These are phyloP conservation scores for Luffa aegyptiaca DNA, from an alignment of 306 rosid genomes.

Conservation along the genomic window DNA sequence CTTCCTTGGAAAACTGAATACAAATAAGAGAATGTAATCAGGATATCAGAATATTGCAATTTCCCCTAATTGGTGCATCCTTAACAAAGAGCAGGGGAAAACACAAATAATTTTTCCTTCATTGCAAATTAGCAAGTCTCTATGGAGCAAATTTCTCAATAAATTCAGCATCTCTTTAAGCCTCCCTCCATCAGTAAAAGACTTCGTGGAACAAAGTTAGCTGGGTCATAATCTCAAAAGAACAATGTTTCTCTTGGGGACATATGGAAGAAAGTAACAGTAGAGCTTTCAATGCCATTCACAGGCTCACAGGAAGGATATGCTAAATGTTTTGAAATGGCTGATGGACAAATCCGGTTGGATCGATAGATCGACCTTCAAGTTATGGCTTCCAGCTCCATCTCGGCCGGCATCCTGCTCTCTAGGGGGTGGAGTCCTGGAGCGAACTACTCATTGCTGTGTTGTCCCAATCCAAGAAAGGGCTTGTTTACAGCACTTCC, in stretches of 20 bases:
- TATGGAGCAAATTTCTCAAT: not conserved
- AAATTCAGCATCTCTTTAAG: not conserved
- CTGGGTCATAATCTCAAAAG: not conserved
- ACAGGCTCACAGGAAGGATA: no score
- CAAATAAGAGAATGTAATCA: not conserved
- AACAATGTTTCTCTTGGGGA: not conserved
- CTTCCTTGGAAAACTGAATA: not conserved
- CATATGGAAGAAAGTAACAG: not conserved
- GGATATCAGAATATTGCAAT: not conserved
- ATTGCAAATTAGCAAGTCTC: not conserved
- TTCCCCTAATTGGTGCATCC: not conserved
- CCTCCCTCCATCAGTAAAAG: not conserved
- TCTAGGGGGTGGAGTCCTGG: no score
- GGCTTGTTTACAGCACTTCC: not conserved
- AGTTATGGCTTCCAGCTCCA: no score
- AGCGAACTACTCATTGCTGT: no score
- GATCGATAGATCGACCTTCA: no score
- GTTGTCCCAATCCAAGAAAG: no score
- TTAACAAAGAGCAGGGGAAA: not conserved
- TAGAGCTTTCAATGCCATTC: not conserved
- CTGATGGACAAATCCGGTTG: no score
- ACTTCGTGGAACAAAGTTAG: not conserved
- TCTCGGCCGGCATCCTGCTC: no score
- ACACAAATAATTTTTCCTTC: not conserved
- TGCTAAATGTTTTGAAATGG: not conserved